Conservation (phyloP, 768 basidiomycete species). For the Epithele typhae region DNA sequence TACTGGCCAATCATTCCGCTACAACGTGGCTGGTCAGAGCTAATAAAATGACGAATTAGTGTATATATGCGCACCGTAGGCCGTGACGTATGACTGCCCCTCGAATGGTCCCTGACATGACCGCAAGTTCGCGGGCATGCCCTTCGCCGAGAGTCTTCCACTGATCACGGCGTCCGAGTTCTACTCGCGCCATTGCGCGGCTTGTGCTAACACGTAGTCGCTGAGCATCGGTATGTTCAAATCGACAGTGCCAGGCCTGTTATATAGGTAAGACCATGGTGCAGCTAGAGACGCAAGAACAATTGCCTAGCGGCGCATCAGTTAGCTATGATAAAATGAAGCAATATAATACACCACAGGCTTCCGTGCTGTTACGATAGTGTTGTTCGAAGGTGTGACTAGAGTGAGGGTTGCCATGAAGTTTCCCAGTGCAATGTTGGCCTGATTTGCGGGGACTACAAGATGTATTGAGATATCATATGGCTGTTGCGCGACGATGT, state of each 20-base stretch:
- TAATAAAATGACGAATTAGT: neutral
- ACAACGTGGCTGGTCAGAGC: neutral
- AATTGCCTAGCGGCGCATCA: conserved; percentile 48
- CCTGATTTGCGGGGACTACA: conserved; percentile 56
- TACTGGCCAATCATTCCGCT: conserved; percentile 71
- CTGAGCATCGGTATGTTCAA: conserved; percentile 56
- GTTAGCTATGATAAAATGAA: too few relatives aligned
- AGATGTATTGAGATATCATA: conserved; percentile 73
- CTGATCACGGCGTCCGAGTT: conserved; percentile 67
- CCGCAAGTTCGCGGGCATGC: conserved; percentile 68
- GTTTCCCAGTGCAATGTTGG: conserved; percentile 75
- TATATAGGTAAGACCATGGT: conserved; percentile 34
- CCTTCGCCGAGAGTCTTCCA: conserved; percentile 71
- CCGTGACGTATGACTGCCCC: conserved; percentile 66
- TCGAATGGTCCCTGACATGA: conserved; percentile 54
- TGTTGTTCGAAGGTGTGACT: conserved; percentile 55
- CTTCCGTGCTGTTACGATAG: conserved; percentile 54
- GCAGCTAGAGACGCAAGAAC: conserved; percentile 38
- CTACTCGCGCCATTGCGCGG: conserved; percentile 52
- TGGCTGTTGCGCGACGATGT: conserved; percentile 55
- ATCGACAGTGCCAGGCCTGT: conserved; percentile 36
- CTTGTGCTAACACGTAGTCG: conserved; percentile 46
- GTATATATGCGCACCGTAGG: conserved; percentile 47
- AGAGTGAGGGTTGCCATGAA: conserved; percentile 75
- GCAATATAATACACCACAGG: conserved; percentile 45